A percentile compares a stretch with the other conserved stretches of the same genome.
phyloP scores from a whole-genome alignment of 345 rosid species.

The Brassica incana region DNA sequence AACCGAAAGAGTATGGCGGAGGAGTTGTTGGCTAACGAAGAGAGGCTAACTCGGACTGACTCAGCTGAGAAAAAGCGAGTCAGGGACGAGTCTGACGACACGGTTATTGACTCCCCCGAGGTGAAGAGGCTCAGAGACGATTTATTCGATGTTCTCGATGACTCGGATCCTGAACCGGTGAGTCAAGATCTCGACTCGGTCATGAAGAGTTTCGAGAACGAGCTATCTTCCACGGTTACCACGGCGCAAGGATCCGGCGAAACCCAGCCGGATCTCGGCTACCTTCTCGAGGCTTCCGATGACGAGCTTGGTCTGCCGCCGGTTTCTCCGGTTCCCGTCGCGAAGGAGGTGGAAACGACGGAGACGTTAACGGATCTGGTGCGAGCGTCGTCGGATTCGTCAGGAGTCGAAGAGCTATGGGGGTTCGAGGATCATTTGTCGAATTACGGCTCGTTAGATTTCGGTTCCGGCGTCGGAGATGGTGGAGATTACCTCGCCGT shows the following conservation, averaged over 20 bases:
- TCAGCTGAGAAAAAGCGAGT: constrained; percentile 47
- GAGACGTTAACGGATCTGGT: constrained; percentile 37
- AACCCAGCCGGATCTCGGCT: constrained; percentile 66
- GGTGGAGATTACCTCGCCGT: constrained; percentile 52
- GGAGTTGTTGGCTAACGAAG: constrained; percentile 6
- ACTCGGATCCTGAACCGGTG: constrained; percentile 51
- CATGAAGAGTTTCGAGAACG: constrained; percentile 59
- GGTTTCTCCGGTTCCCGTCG: constrained; percentile 31
- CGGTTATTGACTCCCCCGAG: constrained; percentile 44
- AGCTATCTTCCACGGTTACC: constrained; percentile 27
- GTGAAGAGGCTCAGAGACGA: constrained; percentile 67
- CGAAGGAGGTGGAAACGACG: constrained; percentile 36
- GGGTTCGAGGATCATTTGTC: constrained; percentile 49
- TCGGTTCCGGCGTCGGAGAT: constrained; percentile 39
- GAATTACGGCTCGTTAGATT: constrained; percentile 51
- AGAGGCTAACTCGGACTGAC: constrained; percentile 19
- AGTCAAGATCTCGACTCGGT: constrained; percentile 75
- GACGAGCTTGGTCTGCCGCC: constrained; percentile 81
- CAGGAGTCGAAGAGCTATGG: constrained; percentile 37
- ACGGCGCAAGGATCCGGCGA: constrained; percentile 33
- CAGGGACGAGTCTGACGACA: constrained; percentile 44
- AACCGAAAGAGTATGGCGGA: constrained; percentile 44
- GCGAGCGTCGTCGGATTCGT: constrained; percentile 42
- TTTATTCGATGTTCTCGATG: constrained; percentile 59
- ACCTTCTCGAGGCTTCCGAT: constrained; percentile 79